Percentiles rank a stretch among this genome's conserved stretches.
phyloP scores from a whole-genome alignment of 768 basidiomycete genomes.

The Tricholoma bakamatsutake region DNA sequence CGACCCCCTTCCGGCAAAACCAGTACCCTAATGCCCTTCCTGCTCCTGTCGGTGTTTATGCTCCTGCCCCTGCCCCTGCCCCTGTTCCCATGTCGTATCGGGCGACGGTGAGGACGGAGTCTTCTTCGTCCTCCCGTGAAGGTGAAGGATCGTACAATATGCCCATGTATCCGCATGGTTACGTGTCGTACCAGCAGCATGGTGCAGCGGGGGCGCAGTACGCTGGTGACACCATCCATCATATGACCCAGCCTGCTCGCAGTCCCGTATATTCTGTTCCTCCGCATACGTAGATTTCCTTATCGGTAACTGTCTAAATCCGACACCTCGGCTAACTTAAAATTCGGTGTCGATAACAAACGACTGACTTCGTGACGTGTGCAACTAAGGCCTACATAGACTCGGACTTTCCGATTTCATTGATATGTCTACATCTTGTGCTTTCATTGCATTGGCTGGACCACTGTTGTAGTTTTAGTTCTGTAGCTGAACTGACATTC shows the following conservation, averaged over 20 bases:
- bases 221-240: background rate
- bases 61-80: background rate
- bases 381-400: too few relatives aligned
- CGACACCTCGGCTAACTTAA: too few relatives aligned
- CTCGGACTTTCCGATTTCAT: background rate
- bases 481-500: background rate
- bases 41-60: background rate
- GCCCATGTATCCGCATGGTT: slow-evolving; percentile 9
- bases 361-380: too few relatives aligned
- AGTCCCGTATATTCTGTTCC: background rate
- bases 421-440: background rate
- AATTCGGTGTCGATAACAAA: too few relatives aligned
- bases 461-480: background rate
- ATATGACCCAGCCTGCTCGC: background rate
- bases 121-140: background rate
- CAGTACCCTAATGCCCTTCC: background rate
- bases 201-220: slow-evolving; percentile 6
- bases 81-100: background rate
- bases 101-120: background rate
- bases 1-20: background rate
- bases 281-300: too few relatives aligned
- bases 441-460: background rate
- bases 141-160: background rate
- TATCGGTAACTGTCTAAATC: too few relatives aligned
- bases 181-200: slow-evolving; percentile 10